Evolutionary conservation across 805 yeast genomes (phyloP).

Genomic region (Kodamaea lidongshanica): DNA sequence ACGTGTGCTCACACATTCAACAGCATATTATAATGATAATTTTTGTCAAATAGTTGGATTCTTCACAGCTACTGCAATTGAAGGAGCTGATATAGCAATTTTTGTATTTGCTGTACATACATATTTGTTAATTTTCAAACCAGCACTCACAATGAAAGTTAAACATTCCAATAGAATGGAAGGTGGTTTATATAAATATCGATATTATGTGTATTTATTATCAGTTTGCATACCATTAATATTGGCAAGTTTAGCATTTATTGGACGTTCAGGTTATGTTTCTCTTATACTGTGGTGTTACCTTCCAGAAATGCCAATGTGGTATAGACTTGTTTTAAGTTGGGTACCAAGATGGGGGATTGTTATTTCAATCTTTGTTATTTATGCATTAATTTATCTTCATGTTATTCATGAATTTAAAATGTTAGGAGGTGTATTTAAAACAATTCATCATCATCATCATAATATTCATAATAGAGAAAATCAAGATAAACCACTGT

Average conservation of each 20-base stretch:
- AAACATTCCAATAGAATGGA: slow-evolving; percentile 40
- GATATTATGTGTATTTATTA: slow-evolving; percentile 52
- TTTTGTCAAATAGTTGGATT: slow-evolving; percentile 70
- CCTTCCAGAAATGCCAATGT: slow-evolving; percentile 62
- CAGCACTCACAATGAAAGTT: slow-evolving; percentile 42
- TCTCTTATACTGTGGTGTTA: slow-evolving; percentile 74
- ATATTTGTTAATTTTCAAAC: slow-evolving; percentile 62
- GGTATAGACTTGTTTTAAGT: slow-evolving; percentile 67
- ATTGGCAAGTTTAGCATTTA: slow-evolving; percentile 68
- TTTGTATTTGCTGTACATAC: slow-evolving; percentile 79
- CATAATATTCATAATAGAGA: slow-evolving; percentile 7
- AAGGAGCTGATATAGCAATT: slow-evolving; percentile 83
- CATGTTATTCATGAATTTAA: slow-evolving; percentile 63
- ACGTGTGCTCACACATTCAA: slow-evolving; percentile 39
- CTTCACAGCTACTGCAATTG: slow-evolving; percentile 72
- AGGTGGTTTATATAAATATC: slow-evolving; percentile 64
- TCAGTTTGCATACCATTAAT: slow-evolving; percentile 58
- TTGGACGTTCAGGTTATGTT: slow-evolving; percentile 41
- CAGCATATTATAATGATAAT: slow-evolving; percentile 40
- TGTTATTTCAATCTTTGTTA: slow-evolving; percentile 51
- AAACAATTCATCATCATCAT: slow-evolving; percentile 21
- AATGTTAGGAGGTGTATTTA: slow-evolving; percentile 44
- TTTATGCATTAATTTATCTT: slow-evolving; percentile 65
- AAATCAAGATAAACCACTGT: slow-evolving; percentile 23
- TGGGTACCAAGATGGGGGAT: slow-evolving; percentile 80